Base-by-base conservation (phyloP, 176 grass and related monocot species). In the Paspalum vaginatum region DNA sequence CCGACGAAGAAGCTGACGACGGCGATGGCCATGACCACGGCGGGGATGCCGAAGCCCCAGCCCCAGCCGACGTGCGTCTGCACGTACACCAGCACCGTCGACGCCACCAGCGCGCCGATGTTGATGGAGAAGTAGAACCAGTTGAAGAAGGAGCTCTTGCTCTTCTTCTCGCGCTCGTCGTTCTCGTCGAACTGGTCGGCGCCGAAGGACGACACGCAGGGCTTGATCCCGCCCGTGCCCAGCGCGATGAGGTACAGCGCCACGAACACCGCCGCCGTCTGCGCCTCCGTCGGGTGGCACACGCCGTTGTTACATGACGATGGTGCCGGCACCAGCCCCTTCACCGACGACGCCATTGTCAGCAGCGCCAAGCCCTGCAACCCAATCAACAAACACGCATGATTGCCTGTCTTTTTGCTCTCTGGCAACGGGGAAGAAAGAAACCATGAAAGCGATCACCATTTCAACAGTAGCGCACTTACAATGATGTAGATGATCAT, bases 51-150 rank as follows among this genome's bases (percentile, higher is more conserved):
- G 57, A 97, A 97, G 53, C 93, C 93, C 93, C 93, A 97, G 6
- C 86, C 48, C 93, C 93, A 97, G 52, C 93, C 93, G 2, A 89
- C 86, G 82, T 91, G 89, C n/a, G 83, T 89, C 91, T 97, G 93
- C 75, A 97, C 87, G 76, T 89, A 97, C 14, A 97, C 91, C 62
- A 97, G 82, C 83, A 93, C 91, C 4, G 93, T 91, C 27, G 88
- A 79, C 18, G 93, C 93, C 57, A 97, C 79, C n/a, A 97, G 81
- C 42, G 91, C 93, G 8, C 93, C 93, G 41, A 97, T 91, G 72
- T 97, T 97, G 77, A 97, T 93, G 21, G 94, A 97, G 83, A 97
- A 89, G 82, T 97, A 97, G 74, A 97, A 97, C 94, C 94, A 97
- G 59, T 97, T 97, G 80, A 97, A 97, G 49, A 97, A 97, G 1